Evolutionary conservation across 768 basidiomycete genomes (phyloP), one percentile per base, ranked within the genome.

Genomic region (Lactifluus volemus): DNA sequence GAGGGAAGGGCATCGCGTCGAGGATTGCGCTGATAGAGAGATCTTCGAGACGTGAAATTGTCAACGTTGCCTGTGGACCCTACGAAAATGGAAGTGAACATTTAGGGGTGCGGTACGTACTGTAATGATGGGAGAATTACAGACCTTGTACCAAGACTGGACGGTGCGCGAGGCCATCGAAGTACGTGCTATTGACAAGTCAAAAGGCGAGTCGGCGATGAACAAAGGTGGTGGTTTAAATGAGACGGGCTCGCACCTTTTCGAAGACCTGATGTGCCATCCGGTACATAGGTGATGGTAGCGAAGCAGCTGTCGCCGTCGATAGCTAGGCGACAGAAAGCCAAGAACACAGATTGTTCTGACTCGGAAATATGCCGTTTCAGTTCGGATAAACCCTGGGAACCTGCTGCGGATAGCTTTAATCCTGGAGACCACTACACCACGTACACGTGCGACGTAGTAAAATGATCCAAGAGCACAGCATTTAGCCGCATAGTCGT

Each of bases 81-180:
- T 65, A 52, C 7, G 8, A 9, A 14, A 38, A 38, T 19, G n/a
- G 42, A 48, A 2, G 15, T 62, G 15, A 47, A 38, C 17, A 36
- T 15, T 12, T 25, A 2, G 59, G n/a, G 17, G 19, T 15, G n/a
- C 11, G 42, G n/a, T 14, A 38, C 21, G n/a, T 19, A 34, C 32
- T 34, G 19, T 30, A 58, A n/a, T 17, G 42, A 44, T 21, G 42
- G 38, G 34, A n/a, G 34, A 32, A 25, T 25, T 2, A 49, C 53
- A 42, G 32, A 65, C 64, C 61, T 53, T 63, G 48, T 63, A 65
- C 64, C 64, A 65, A 4, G 64, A 58, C 49, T 65, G 64, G 14
- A 65, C 61, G n/a, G 64, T 65, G 2, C 61, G 61, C 4, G 55
- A 58, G 0, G 61, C 52, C 52, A 55, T 45, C 19, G 61, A 39